Percentiles rank a stretch among this genome's conserved stretches.
Evolutionary conservation across 2,329 filamentous ascomycete genomes (phyloP).

Genomic region (Teratosphaeria destructans): DNA sequence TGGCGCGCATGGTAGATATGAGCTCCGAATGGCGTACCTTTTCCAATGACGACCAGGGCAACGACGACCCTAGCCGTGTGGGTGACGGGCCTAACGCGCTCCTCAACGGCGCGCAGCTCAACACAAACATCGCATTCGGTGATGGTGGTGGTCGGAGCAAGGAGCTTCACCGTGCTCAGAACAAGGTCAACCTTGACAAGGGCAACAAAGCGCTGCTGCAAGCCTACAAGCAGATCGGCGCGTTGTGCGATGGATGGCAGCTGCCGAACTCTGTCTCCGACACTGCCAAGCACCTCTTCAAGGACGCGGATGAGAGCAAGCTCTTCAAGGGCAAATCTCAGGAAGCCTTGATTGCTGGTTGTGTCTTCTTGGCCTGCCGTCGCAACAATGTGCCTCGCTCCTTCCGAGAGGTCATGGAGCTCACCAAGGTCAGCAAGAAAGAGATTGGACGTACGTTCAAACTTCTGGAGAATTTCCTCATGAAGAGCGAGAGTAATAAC

Average conservation of each 20-base stretch:
- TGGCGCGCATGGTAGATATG: conserved; percentile 85
- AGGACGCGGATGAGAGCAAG: conserved; percentile 84
- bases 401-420: conserved; percentile 85
- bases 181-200: conserved; percentile 72
- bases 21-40: conserved; percentile 98
- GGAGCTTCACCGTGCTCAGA: conserved; percentile 74
- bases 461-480: conserved; percentile 76
- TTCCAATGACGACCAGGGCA: conserved; percentile 93
- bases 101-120: conserved; percentile 70
- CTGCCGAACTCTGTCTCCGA: conserved; percentile 74
- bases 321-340: conserved; percentile 92
- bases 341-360: conserved; percentile 87
- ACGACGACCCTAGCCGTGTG: conserved; percentile 95
- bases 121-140: conserved; percentile 77
- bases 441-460: conserved; percentile 97
- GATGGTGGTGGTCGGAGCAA: conserved; percentile 60
- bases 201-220: conserved; percentile 68
- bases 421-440: conserved; percentile 93
- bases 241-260: conserved; percentile 74
- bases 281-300: conserved; percentile 89
- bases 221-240: conserved; percentile 80
- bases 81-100: conserved; percentile 87
- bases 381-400: conserved; percentile 79
- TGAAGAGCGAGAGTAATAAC: conserved; percentile 49
- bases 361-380: conserved; percentile 94